Conservation (phyloP, 2,329 filamentous ascomycete genomes). For the Aspergillus eucalypticola region DNA sequence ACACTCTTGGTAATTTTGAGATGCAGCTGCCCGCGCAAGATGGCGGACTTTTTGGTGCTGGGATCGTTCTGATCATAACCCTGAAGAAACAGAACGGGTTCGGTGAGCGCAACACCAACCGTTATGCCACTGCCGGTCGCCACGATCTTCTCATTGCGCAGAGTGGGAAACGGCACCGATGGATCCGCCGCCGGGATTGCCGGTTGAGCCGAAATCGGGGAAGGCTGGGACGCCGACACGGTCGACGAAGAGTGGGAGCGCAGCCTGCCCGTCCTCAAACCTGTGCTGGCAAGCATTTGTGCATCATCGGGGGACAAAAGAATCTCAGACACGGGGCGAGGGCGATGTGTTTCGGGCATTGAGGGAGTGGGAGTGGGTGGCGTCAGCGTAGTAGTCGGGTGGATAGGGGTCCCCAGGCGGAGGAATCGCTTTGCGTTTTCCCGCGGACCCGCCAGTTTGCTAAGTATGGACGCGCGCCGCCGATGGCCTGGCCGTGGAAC, state of each 20-base stretch:
- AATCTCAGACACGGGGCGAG: conserved; percentile 39
- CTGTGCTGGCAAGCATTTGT: conserved; percentile 31
- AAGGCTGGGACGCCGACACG: conserved; percentile 25
- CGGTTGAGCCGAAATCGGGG: conserved; percentile 23
- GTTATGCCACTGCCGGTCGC: conserved; percentile 52
- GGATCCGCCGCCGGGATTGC: conserved; percentile 28
- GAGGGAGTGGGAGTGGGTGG: conserved; percentile 26
- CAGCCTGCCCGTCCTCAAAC: conserved; percentile 24
- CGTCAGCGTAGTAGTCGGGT: conserved; percentile 19
- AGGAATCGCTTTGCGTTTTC: conserved; percentile 51
- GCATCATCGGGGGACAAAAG: conserved; percentile 36
- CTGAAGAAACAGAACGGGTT: conserved; percentile 52
- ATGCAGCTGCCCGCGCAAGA: conserved; percentile 81
- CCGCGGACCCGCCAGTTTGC: conserved; percentile 48
- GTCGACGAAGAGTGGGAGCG: conserved; percentile 33
- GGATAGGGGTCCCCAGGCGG: conserved; percentile 40
- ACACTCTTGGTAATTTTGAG: conserved; percentile 82
- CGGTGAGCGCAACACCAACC: conserved; percentile 49
- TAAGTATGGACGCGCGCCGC: conserved; percentile 32
- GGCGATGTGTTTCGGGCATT: conserved; percentile 26
- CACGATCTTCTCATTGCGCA: conserved; percentile 50
- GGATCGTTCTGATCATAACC: conserved; percentile 51
- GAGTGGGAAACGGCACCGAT: conserved; percentile 33
- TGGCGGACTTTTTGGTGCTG: conserved; percentile 69
- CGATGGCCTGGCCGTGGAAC: conserved; percentile 26